Base-by-base conservation (phyloP, 1,139 yeast genomes). In the Yamadazyma trypodendri region DNA sequence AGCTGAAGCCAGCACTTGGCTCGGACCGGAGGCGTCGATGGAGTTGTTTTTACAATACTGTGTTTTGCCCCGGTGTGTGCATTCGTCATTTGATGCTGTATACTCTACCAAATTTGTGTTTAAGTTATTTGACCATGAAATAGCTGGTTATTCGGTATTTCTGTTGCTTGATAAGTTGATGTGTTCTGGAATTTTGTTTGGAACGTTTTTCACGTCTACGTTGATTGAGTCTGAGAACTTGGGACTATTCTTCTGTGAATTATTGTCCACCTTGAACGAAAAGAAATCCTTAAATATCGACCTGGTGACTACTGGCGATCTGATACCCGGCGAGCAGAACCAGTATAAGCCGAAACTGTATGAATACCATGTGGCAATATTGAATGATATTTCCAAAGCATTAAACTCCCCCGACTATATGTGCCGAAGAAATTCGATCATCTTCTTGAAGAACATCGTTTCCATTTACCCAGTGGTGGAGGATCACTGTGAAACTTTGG, bases 21-120 rank as follows among this genome's bases (percentile, higher is more conserved):
- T 68, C 39, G 29, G 40, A 4, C 39, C 35, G 11, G 44, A 36
- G 10, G 41, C 55, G 12, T 38, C 34, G 11, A 42, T 35, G 10
- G 42, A 56, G n/a, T 52, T 61, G 5, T 71, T 88, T 40, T 54
- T 87, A 24, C 82, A 84, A 43, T 61, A 63, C 38, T 87, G 96
- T 58, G 52, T 88, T 5, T 60, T 89, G 14, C 97, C 96, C 12
- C 70, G 97, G 49, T 75, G 83, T 3, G 58, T 84, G 3, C 88
- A 84, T 48, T 86, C 97, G 0, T 82, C 96, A 0, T 77, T 82
- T 44, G 98, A 90, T 63, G 96, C 97, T 0, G 72, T 84, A 1
- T 89, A 65, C 54, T 63, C 81, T 31, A 79, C 88, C 1, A 67
- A 73, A 40, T 87, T 89, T 53, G 49, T 87, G 2, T 73, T 78